Base-by-base conservation (phyloP, 192 early-diverging fungal genomes). In the Linnemannia hyalina region DNA sequence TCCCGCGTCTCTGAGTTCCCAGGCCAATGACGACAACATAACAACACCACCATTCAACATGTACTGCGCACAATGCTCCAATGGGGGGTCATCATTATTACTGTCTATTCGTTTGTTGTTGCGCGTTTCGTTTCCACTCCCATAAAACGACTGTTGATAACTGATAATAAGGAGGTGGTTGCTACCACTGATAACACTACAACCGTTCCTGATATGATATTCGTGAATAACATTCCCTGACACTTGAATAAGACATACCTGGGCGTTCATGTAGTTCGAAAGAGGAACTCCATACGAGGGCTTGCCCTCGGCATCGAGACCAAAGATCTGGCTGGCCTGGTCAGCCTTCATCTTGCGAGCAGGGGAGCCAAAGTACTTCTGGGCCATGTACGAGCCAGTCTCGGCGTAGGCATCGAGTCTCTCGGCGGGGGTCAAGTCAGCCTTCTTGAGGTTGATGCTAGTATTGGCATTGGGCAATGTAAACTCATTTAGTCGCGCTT, bases 261-360 rank as follows among this genome's bases (percentile, higher is more conserved):
- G 95, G 9, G 97, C 98, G 79, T 99, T 98, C 97, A 96, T 95
- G 88, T 93, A 97, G 91, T 98, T 96, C 73, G 96, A 94, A 46
- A 97, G 90, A 20, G 97, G 97, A 42, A 97, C 92, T 60, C 95
- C 95, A 49, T 93, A 93, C 8, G 91, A 73, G 15, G 90, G 88
- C 8, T 83, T 88, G 78, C 93, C 93, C 52, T 92, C 89, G 32
- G 87, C 85, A 84, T 93, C 91, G 9, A 85, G 41, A 46, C 89
- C 80, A 74, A 95, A 89, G 41, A 91, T 73, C 52, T 78, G 74
- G 44, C 69, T 82, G 36, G 78, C 79, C 69, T 83, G 60, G 74
- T 86, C 84, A 40, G 74, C 63, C 74, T 92, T 89, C 65, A 91
- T 76, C 54, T 82, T 79, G 77, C 88, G 89, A 1, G 83, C 29